These are phyloP conservation scores for Phytopythium kandeliae DNA, from an alignment of 352 stramenopile species.

Conservation along the genomic window DNA sequence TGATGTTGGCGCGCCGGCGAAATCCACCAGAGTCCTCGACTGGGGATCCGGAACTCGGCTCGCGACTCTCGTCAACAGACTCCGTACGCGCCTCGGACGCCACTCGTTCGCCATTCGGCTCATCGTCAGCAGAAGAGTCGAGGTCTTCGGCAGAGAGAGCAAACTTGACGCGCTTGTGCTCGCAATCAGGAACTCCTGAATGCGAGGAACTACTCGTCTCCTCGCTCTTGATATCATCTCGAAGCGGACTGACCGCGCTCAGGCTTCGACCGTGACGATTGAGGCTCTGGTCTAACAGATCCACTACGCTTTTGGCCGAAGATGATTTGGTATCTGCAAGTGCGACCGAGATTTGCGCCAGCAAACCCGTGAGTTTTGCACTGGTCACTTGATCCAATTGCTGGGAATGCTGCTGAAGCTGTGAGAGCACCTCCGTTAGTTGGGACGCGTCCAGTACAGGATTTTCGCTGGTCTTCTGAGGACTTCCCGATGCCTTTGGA, in stretches of 20 bases:
- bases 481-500: background rate
- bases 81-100: slow-evolving; percentile 1
- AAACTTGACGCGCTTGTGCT: slow-evolving; percentile 4
- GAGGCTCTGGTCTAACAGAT: slow-evolving; percentile 20
- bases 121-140: background rate
- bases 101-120: background rate
- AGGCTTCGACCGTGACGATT: slow-evolving; percentile 1
- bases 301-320: slow-evolving; percentile 13
- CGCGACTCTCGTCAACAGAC: slow-evolving; percentile 1
- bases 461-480: background rate
- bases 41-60: background rate
- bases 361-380: slow-evolving; percentile 15
- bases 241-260: background rate
- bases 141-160: background rate
- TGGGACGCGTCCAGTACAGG: background rate
- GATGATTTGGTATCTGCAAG: slow-evolving; percentile 15
- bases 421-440: slow-evolving; percentile 16
- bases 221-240: background rate
- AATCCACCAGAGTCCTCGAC: background rate
- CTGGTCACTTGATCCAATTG: slow-evolving; percentile 20
- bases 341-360: slow-evolving; percentile 17
- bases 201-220: background rate
- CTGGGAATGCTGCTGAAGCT: slow-evolving; percentile 21
- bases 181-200: background rate
- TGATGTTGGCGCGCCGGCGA: slow-evolving; percentile 9